A percentile compares a stretch with the other conserved stretches of the same genome.
Conservation (phyloP, 208 protist species). For the Porcisia hertigi region DNA sequence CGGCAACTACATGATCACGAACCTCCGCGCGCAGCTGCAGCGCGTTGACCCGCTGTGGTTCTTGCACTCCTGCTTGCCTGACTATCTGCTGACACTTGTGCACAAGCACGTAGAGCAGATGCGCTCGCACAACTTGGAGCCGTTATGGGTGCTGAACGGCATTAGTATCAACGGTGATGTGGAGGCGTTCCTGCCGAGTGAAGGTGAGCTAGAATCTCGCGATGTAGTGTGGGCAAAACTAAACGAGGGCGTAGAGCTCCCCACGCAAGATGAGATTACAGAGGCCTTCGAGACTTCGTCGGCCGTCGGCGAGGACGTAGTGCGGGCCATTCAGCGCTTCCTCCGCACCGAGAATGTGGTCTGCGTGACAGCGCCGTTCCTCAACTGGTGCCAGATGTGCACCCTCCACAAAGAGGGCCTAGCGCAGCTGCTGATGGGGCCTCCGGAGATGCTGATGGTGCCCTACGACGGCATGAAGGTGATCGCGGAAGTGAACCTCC, state of each 20-base stretch:
- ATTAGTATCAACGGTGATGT: constrained; percentile 83
- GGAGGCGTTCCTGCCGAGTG: constrained; percentile 69
- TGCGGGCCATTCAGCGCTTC: constrained; percentile 79
- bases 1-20: constrained; percentile 77
- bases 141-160: constrained; percentile 85
- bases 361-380: constrained; percentile 77
- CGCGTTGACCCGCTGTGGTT: constrained; percentile 80
- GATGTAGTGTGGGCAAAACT: constrained; percentile 71
- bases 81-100: constrained; percentile 66
- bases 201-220: constrained; percentile 53
- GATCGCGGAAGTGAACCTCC: constrained; percentile 74
- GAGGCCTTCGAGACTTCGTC: constrained; percentile 72
- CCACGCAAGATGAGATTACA: constrained; percentile 41
- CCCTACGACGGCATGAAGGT: constrained; percentile 73
- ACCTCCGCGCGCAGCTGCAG: constrained; percentile 60
- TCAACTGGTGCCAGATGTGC: constrained; percentile 89
- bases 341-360: constrained; percentile 64
- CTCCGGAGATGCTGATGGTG: constrained; percentile 83
- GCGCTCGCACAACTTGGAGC: constrained; percentile 65
- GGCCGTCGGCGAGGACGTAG: constrained; percentile 73
- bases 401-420: constrained; percentile 78
- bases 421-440: constrained; percentile 69
- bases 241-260: constrained; percentile 48
- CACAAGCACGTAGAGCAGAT: constrained; percentile 67
- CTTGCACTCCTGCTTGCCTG: constrained; percentile 72